Conservation (phyloP, 2,329 filamentous ascomycete genomes). For the Penicillium brasilianum region DNA sequence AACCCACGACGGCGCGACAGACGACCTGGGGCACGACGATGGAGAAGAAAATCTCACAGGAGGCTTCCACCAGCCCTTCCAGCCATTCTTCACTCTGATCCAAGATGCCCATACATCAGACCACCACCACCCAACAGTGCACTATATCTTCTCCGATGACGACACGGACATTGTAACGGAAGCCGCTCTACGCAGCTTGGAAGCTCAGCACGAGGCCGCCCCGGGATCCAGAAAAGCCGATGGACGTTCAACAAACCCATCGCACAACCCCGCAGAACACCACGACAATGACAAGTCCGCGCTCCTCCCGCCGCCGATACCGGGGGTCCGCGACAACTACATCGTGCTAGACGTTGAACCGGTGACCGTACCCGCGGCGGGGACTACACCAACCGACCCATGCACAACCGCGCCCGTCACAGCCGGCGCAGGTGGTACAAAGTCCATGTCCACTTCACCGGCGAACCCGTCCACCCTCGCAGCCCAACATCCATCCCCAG, state of each 20-base stretch:
- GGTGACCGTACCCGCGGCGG: slow-evolving; percentile 3
- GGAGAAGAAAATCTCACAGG: slow-evolving; percentile 22
- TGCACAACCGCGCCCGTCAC: background rate
- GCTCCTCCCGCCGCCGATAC: slow-evolving; percentile 53
- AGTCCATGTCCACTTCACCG: slow-evolving; percentile 34
- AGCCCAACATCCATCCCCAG: slow-evolving; percentile 12
- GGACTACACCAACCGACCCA: slow-evolving; percentile 1
- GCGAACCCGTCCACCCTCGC: slow-evolving; percentile 12
- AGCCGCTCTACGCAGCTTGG: slow-evolving; percentile 62
- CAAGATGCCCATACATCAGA: slow-evolving; percentile 74
- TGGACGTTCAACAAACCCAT: slow-evolving; percentile 20
- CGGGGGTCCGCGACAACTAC: slow-evolving; percentile 59
- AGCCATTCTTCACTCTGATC: slow-evolving; percentile 84
- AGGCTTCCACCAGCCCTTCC: slow-evolving; percentile 55
- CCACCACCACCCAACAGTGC: slow-evolving; percentile 81
- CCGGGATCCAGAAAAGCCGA: slow-evolving; percentile 29
- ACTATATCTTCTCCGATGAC: slow-evolving; percentile 94
- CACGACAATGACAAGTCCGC: slow-evolving; percentile 37
- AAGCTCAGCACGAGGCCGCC: slow-evolving; percentile 47
- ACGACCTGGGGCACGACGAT: slow-evolving; percentile 18
- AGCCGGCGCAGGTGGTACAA: slow-evolving; percentile 15
- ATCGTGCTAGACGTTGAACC: slow-evolving; percentile 61
- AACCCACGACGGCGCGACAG: slow-evolving; percentile 14
- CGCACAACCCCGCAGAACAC: slow-evolving; percentile 17
- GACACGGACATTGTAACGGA: slow-evolving; percentile 77